Base-by-base conservation (phyloP, 78 protist genomes). In the Polysphondylium violaceum region DNA sequence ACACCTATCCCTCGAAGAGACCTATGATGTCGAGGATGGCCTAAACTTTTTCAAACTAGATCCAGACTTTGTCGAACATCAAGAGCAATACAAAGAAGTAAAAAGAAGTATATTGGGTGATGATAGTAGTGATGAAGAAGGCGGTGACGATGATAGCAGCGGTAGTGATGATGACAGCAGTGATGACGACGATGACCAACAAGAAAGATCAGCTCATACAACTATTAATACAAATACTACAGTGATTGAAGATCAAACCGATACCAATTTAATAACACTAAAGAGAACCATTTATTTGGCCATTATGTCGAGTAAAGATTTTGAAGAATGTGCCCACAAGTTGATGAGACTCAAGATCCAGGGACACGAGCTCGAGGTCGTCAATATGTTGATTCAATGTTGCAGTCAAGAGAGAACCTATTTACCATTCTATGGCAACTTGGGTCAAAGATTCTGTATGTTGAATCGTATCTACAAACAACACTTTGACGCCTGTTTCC, bases 311-410 rank as follows among this genome's bases (percentile, higher is more conserved):
- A 74, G 96, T 35, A 83, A 79, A 12, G 87, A 58, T 77, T 88
- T 83, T 36, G 99, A 99, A n/a, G 99, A 98, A 67, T 91, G 91
- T 38, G 99, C 96, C 3, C 99, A 98, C 96, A 98, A 98, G 95
- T 71, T 98, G 19, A 59, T 95, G 38, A 94, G 67, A 44, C 19
- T 94, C 76, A 81, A 81, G 90, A 47, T 81, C 35, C 69, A 50
- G 19, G 97, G 87, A 8, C 94, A 83, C 44, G 97, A 98, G 75
- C 23, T 21, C 27, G 98, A 97, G 50, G n/a, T 98, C 7, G 21
- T 67, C 38, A 76, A 63, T 14, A 98, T 98, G 99, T 31, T 99
- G n/a, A 67, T 98, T 33, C 99, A 99, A 76, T 96, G 99, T 88
- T 98, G 99, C 72, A 36, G 90, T 53, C 99, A 97, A 72, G 98